These are phyloP conservation scores for Trichoderma breve DNA, from an alignment of 2,329 filamentous ascomycete genomes.

Conservation along the genomic window DNA sequence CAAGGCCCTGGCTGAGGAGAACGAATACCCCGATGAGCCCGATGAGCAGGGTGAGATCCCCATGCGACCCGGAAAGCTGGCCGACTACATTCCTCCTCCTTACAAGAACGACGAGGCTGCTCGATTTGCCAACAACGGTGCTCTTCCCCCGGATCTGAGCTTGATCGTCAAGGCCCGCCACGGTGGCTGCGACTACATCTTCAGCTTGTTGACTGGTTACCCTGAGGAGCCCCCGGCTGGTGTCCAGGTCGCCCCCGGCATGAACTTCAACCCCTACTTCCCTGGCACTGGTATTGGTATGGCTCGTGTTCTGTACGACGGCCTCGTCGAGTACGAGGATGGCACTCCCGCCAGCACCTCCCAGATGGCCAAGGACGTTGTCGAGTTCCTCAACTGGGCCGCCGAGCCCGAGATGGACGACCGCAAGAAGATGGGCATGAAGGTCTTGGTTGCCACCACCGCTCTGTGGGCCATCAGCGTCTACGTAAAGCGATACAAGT, in stretches of 20 bases:
- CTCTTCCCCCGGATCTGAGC: conserved; percentile 93
- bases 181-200: conserved; percentile 98
- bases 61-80: conserved; percentile 97
- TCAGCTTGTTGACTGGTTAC: conserved; percentile 93
- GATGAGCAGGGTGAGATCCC: conserved; percentile 98
- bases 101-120: conserved; percentile 99
- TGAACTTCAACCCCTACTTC: conserved; percentile 99
- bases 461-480: conserved; percentile 83
- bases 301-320: conserved; percentile 97
- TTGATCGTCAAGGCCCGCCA: conserved; percentile 97
- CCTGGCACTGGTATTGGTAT: conserved; percentile 98
- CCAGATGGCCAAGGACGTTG: conserved; percentile 99
- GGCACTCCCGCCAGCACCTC: conserved; percentile 90
- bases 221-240: conserved; percentile 94
- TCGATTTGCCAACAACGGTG: conserved; percentile 96
- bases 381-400: conserved; percentile 98
- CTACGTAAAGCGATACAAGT: conserved; percentile 99
- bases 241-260: conserved; percentile 76
- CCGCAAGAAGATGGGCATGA: conserved; percentile 99
- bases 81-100: conserved; percentile 89
- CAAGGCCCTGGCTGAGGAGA: conserved; percentile 95
- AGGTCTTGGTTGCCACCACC: conserved; percentile 79
- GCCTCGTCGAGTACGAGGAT: conserved; percentile 96
- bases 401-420: conserved; percentile 99
- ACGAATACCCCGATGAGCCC: conserved; percentile 97